phyloP scores from a whole-genome alignment of 306 rosid genomes.

The Cyamopsis tetragonoloba region DNA sequence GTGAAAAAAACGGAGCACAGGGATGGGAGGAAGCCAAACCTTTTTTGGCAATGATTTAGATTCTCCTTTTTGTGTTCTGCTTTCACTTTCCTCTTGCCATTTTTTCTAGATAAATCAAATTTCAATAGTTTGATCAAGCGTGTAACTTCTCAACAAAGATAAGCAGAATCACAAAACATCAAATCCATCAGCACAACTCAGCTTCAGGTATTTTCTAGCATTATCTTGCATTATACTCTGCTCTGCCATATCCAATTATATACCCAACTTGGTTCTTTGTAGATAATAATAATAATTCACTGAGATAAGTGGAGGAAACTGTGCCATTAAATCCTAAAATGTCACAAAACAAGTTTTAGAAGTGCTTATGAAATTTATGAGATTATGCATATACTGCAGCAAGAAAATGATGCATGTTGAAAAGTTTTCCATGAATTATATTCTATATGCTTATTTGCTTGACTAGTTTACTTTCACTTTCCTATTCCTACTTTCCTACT shows the following conservation, averaged over 20 bases:
- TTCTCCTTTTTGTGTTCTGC: conserved; percentile 1
- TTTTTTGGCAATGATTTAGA: conserved; percentile 41
- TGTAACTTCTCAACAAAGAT: not conserved
- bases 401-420: no score
- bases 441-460: not conserved
- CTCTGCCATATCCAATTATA: not conserved
- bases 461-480: not conserved
- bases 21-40: conserved; percentile 51
- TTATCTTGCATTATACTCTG: not conserved
- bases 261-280: not conserved
- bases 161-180: not conserved
- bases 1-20: conserved; percentile 40
- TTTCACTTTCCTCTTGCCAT: conserved; percentile 16
- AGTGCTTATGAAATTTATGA: not conserved
- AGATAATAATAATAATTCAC: not conserved
- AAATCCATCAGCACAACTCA: not conserved
- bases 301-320: no score
- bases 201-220: conserved; percentile 24
- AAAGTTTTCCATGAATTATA: not conserved
- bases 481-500: not conserved
- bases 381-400: not conserved
- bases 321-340: not conserved
- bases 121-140: conserved; percentile 6
- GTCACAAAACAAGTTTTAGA: not conserved
- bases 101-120: conserved; percentile 19